These are phyloP conservation scores for Thelonectria olida DNA, from an alignment of 2,329 filamentous ascomycete genomes.

Conservation along the genomic window DNA sequence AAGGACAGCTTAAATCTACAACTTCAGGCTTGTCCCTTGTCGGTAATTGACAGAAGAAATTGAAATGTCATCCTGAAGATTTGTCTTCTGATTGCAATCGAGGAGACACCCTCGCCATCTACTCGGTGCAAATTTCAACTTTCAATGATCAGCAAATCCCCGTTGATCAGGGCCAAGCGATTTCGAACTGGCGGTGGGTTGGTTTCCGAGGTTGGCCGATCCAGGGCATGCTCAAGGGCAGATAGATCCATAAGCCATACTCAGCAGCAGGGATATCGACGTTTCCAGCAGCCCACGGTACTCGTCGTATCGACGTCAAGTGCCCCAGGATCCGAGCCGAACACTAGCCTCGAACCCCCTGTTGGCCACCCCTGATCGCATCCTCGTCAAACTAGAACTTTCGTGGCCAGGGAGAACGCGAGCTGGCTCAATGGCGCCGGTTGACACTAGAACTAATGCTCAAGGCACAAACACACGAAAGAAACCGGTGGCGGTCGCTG, in stretches of 20 bases:
- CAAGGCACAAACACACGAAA: slow-evolving; percentile 1
- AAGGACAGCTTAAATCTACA: not conserved
- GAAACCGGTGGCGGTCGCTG: not conserved
- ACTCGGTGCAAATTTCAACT: not conserved
- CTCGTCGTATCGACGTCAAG: slow-evolving; percentile 19
- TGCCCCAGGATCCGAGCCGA: slow-evolving; percentile 11
- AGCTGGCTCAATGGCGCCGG: slow-evolving; percentile 8
- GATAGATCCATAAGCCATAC: not conserved
- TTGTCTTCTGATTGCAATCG: not conserved
- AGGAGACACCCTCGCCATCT: not conserved
- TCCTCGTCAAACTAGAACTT: slow-evolving; percentile 14
- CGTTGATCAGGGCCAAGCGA: not conserved
- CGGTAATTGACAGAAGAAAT: slow-evolving; percentile 1
- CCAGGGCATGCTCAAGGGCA: not conserved
- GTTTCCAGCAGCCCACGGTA: slow-evolving; percentile 10
- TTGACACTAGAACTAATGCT: slow-evolving; percentile 11
- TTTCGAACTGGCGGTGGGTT: not conserved
- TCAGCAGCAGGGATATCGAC: slow-evolving; percentile 5
- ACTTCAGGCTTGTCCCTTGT: not conserved
- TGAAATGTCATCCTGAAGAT: not conserved
- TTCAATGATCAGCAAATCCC: not conserved
- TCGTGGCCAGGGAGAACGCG: slow-evolving; percentile 6
- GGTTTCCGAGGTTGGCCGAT: not conserved
- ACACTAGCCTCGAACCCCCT: slow-evolving; percentile 4
- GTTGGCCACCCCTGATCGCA: not conserved